These are phyloP conservation scores for Umbelopsis sp. DNA, from an alignment of 192 early-diverging fungal genomes.

Conservation along the genomic window DNA sequence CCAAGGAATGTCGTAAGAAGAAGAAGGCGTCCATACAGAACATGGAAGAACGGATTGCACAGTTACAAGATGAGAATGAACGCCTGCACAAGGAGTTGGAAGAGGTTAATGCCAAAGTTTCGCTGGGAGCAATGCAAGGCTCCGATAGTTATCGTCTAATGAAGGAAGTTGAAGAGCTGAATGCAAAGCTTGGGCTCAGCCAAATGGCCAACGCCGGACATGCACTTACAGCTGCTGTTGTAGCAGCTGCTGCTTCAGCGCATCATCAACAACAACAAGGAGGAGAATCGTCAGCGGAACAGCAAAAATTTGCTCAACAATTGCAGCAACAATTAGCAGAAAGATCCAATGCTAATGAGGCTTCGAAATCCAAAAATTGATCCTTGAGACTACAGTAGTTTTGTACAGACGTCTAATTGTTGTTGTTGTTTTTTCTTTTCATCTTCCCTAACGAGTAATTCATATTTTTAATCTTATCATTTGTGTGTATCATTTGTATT, in stretches of 20 bases:
- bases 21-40: conserved; percentile 80
- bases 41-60: conserved; percentile 65
- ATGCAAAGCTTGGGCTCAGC: conserved; percentile 65
- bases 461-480: no score
- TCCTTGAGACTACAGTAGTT: no score
- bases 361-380: conserved; percentile 3
- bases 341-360: conserved; percentile 19
- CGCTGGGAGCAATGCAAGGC: conserved; percentile 57
- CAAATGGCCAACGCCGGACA: conserved; percentile 26
- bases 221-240: conserved; percentile 29
- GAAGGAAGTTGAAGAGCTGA: conserved; percentile 72
- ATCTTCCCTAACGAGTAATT: no score
- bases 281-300: conserved; percentile 17
- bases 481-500: no score
- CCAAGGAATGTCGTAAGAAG: conserved; percentile 85
- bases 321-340: conserved; percentile 17
- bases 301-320: conserved; percentile 21
- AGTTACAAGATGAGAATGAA: conserved; percentile 67
- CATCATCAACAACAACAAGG: conserved; percentile 30
- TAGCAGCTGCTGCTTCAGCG: conserved; percentile 25
- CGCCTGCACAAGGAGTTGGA: conserved; percentile 67
- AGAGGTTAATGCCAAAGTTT: conserved; percentile 68
- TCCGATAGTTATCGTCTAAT: conserved; percentile 60
- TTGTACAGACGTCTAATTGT: no score
- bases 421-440: no score